phyloP scores from a whole-genome alignment of 1,139 yeast genomes.

The Lodderomyces jiufengensis region DNA sequence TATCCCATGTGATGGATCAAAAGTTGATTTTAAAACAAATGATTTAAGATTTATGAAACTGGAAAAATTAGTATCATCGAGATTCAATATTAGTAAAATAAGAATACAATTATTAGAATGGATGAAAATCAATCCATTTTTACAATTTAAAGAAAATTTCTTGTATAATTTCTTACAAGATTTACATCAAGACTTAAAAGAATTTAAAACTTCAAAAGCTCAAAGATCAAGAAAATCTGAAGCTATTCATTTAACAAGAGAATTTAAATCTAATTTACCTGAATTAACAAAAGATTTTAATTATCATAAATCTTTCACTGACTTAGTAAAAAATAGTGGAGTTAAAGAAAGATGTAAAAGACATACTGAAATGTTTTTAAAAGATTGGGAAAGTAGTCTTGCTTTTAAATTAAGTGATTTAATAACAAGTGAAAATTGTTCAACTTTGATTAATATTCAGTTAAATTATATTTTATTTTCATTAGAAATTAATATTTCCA shows the following conservation, averaged over 20 bases:
- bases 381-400: slow-evolving; percentile 16
- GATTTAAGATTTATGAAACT: slow-evolving; percentile 33
- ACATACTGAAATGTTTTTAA: slow-evolving; percentile 12
- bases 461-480: slow-evolving; percentile 36
- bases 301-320: slow-evolving; percentile 5
- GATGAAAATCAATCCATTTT: slow-evolving; percentile 38
- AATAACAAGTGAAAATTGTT: slow-evolving; percentile 18
- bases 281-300: slow-evolving; percentile 19
- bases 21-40: slow-evolving; percentile 34
- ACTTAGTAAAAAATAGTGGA: neutral
- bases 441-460: slow-evolving; percentile 29
- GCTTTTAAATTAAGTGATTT: slow-evolving; percentile 21
- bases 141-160: slow-evolving; percentile 27
- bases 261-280: slow-evolving; percentile 16
- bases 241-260: slow-evolving; percentile 16
- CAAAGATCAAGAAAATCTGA: slow-evolving; percentile 16
- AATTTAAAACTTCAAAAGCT: slow-evolving; percentile 11
- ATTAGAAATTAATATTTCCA: slow-evolving; percentile 26
- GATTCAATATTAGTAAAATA: slow-evolving; percentile 18
- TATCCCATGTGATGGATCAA: slow-evolving; percentile 23
- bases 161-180: slow-evolving; percentile 18
- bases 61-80: slow-evolving; percentile 14
- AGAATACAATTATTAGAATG: slow-evolving; percentile 37
- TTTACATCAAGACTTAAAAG: slow-evolving; percentile 12
- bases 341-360: slow-evolving; percentile 4